Base-by-base conservation (phyloP, 75 land plant species). In the Pinus albicaulis region DNA sequence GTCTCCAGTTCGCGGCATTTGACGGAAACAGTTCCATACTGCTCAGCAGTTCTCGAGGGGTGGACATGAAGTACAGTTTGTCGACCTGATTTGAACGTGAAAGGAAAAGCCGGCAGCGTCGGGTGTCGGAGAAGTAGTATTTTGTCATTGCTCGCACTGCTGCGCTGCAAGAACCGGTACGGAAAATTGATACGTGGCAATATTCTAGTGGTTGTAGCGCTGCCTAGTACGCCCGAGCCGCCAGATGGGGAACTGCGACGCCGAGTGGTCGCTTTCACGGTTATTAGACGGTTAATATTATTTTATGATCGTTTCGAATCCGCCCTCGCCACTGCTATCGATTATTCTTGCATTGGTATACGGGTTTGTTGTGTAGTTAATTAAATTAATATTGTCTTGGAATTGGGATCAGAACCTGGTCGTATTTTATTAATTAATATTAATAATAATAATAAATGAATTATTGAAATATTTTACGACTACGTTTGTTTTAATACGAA, bases 181-280 rank as follows among this genome's bases (percentile, higher is more conserved):
- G 71, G 48, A 11, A 44, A 8, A 1, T 0, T 0, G 2, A 2
- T 13, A 68, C 71, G 48, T 68, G 71, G 19, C 71, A 2, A 11
- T 2, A 20, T 11, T 20, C 1, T 3, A 10, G 71, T 68, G 7
- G 52, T 38, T 0, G 13, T 0, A 22, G n/a, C 0, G 23, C 23
- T 38, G 71, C 22, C 17, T 1, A 3, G 71, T 68, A 38, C 71
- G 23, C 22, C 13, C n/a, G 36, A 19, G 71, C 48, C 71, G 24
- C 70, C 71, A 68, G 52, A 41, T 68, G 71, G 71, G 71, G 38
- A 68, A 68, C 11, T 10, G 71, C 34, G 71, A 68, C 52, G 24
- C 71, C 41, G 24, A 68, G 71, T n/a, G 19, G 71, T 68, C 71
- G 44, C 71, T 68, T 68, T 68, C 52, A 0, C n/a, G 10, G 48